phyloP scores from a whole-genome alignment of 345 rosid species.

The Xanthoceras sorbifolium region DNA sequence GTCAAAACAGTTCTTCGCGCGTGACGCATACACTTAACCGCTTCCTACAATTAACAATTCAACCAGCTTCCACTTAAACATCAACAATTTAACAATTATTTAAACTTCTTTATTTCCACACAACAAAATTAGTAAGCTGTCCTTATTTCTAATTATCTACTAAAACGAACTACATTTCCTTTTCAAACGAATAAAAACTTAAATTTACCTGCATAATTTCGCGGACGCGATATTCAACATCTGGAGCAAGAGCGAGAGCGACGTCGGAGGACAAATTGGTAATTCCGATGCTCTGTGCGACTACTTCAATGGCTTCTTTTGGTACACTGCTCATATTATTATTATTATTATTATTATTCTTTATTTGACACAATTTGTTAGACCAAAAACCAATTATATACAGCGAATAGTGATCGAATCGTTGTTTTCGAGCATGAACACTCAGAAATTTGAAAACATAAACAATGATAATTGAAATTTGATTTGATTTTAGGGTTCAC shows the following conservation, averaged over 20 bases:
- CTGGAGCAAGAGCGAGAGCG: constrained; percentile 62
- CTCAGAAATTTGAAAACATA: neutral
- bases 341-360: neutral
- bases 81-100: neutral
- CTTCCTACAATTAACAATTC: constrained; percentile 53
- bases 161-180: too few relatives aligned
- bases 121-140: neutral
- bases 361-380: neutral
- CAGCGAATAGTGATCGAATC: neutral
- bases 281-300: constrained; percentile 84
- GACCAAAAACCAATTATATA: neutral
- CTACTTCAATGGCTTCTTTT: constrained; percentile 82
- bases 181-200: neutral
- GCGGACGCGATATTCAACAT: constrained; percentile 85
- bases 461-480: neutral
- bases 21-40: constrained; percentile 93
- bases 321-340: constrained; percentile 59
- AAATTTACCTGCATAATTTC: constrained; percentile 78
- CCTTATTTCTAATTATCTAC: too few relatives aligned
- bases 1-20: constrained; percentile 64
- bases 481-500: neutral
- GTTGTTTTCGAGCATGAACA: neutral
- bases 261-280: constrained; percentile 71
- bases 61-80: neutral
- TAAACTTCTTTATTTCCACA: neutral